These are phyloP conservation scores for Cryphonectria japonica DNA, from an alignment of 2,329 filamentous ascomycete genomes.

Conservation along the genomic window DNA sequence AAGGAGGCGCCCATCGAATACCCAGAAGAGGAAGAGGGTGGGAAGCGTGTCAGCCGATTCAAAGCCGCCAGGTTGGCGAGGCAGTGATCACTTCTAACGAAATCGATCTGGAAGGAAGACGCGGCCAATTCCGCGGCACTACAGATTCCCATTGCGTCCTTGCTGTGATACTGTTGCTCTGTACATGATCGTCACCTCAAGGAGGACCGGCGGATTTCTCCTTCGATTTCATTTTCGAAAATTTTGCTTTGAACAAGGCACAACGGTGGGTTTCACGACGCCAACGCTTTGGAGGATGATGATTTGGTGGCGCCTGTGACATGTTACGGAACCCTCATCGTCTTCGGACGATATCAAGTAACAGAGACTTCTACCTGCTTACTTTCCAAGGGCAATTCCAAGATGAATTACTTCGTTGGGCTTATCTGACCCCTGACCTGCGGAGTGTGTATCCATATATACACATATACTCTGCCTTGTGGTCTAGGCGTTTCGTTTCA, in stretches of 20 bases:
- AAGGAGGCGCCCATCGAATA: conserved; percentile 70
- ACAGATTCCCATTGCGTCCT: not conserved
- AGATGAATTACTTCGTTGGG: conserved; percentile 53
- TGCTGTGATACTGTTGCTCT: not conserved
- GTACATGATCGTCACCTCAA: not conserved
- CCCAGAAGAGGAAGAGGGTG: conserved; percentile 68
- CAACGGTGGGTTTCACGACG: not conserved
- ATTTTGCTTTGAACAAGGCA: not conserved
- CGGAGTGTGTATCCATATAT: conserved; percentile 24
- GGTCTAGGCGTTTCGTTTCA: conserved; percentile 66
- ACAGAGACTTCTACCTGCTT: conserved; percentile 58
- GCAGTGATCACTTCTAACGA: conserved; percentile 40
- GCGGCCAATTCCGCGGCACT: not conserved
- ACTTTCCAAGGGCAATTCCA: conserved; percentile 59
- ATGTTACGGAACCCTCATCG: conserved; percentile 46
- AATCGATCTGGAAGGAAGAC: not conserved
- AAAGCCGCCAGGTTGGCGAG: conserved; percentile 69
- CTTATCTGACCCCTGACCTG: conserved; percentile 63
- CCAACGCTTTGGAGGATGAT: not conserved
- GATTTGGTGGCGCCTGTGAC: not conserved
- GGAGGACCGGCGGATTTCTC: not conserved
- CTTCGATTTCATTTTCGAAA: not conserved
- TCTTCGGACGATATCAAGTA: conserved; percentile 49
- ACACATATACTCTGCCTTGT: conserved; percentile 36
- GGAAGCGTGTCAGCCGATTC: conserved; percentile 71